Evolutionary conservation across 768 basidiomycete species (phyloP), one percentile per base, ranked within the genome.

Genomic region (Leucosporidium scottii): DNA sequence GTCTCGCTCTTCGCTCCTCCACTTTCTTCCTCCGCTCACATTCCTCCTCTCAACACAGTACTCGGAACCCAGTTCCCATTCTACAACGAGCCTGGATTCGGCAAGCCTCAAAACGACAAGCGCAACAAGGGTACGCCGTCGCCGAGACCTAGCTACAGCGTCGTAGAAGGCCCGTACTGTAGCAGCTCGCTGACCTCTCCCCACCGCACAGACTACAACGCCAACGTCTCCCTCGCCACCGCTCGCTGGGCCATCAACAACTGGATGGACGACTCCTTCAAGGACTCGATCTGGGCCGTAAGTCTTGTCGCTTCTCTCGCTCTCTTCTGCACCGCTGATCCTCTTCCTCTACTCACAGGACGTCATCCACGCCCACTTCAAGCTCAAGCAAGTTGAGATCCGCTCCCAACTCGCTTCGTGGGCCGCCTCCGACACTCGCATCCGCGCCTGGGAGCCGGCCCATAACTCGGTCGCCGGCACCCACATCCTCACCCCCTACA

Each of bases 211-310:
- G 64, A 59, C 4, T 84, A 84, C 75, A 84, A 85, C 74, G 75
- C 77, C 34, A 76, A 82, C 65, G 79, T 81, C 30, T 70, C 78
- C 7, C 67, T 77, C 49, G 78, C 84, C 47, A 85, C 83, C 7
- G 78, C 80, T 6, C 77, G 79, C 27, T 84, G 83, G 83, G 84
- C 82, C 10, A 84, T 85, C 53, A 78, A 83, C 6, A 82, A 84
- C 25, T 85, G 84, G 84, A 71, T 84, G 56, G 73, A 80, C 49
- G 81, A 82, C 58, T 76, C 79, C 59, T 76, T 82, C 65, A 75
- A 76, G 63, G 53, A 77, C 44, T 79, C 81, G 27, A 78, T 84
- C 18, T 85, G 84, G 84, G 78, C 73, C 62, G 84, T 83, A 72
- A 59, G 79, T 75, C 47, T 17, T 44, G n/a, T 50, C 61, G 61